Conservation (phyloP, 1,284 basidiomycete genomes). For the Fomitopsis betulina region DNA sequence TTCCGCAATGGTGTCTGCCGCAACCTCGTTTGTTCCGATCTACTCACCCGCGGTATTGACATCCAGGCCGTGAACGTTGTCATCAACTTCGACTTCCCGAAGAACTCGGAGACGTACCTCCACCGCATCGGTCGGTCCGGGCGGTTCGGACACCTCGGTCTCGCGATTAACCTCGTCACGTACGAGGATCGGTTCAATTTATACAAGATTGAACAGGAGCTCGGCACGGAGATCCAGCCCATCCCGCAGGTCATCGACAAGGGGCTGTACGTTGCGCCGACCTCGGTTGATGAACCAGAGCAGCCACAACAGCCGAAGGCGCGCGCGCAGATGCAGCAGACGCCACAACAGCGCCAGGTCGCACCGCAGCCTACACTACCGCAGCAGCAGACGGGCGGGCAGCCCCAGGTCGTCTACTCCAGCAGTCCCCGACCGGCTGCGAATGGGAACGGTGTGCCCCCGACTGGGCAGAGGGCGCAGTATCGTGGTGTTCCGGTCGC, state of each 20-base stretch:
- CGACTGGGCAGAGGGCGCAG: conserved; percentile 16
- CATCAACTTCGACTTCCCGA: conserved; percentile 99
- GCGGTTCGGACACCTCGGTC: conserved; percentile 94
- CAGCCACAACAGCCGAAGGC: conserved; percentile 23
- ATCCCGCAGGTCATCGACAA: conserved; percentile 93
- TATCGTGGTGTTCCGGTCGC: conserved; percentile 29
- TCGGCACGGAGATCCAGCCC: conserved; percentile 96
- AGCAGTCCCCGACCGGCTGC: conserved; percentile 21
- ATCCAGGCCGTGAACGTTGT: conserved; percentile 99
- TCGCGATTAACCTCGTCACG: conserved; percentile 95
- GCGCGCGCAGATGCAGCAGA: conserved; percentile 13
- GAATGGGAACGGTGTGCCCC: conserved; percentile 25
- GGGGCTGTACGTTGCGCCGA: conserved; percentile 86
- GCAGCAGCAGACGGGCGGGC: conserved; percentile 10
- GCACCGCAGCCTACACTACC: conserved; percentile 10
- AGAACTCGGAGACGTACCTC: conserved; percentile 97
- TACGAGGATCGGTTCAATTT: conserved; percentile 98
- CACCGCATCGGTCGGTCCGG: conserved; percentile 98
- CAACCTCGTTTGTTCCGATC: conserved; percentile 95
- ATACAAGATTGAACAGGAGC: conserved; percentile 96
- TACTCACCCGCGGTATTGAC: conserved; percentile 98
- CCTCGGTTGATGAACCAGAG: conserved; percentile 40
- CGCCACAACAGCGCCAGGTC: conserved; percentile 9
- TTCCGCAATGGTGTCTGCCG: conserved; percentile 98
- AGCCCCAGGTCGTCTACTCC: conserved; percentile 27